Evolutionary conservation across 2,329 filamentous ascomycete genomes (phyloP).

Genomic region (Metarhizium guizhouense): DNA sequence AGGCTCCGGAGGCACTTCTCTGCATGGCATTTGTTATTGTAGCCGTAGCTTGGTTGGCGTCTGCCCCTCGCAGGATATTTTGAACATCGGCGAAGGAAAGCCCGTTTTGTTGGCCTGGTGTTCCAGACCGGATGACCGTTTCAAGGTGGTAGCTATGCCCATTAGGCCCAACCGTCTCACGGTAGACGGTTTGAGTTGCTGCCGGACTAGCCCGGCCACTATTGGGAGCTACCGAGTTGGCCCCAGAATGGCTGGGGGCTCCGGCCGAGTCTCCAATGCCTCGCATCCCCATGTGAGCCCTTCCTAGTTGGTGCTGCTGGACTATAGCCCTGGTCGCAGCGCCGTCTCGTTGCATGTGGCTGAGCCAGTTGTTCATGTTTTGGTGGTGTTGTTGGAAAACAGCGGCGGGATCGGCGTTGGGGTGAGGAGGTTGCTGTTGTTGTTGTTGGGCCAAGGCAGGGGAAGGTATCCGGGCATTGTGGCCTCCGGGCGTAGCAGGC

Average conservation of each 20-base stretch:
- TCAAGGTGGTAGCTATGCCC: constrained; percentile 27
- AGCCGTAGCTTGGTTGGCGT: constrained; percentile 34
- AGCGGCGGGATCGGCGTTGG: constrained; percentile 20
- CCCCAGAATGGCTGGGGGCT: constrained; percentile 7
- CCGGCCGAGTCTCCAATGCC: constrained; percentile 27
- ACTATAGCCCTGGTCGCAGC: constrained; percentile 30
- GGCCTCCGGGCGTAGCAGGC: constrained; percentile 16
- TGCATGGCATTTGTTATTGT: constrained; percentile 43
- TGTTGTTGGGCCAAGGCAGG: constrained; percentile 11
- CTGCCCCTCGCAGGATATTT: constrained; percentile 35
- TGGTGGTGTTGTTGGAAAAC: constrained; percentile 31
- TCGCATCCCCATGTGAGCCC: constrained; percentile 30
- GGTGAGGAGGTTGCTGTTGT: not conserved
- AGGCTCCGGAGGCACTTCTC: constrained; percentile 38
- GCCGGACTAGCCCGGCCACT: constrained; percentile 15
- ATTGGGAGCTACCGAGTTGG: constrained; percentile 14
- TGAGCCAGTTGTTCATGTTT: constrained; percentile 35
- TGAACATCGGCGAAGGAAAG: constrained; percentile 36
- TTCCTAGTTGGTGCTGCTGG: constrained; percentile 33
- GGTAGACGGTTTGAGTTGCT: constrained; percentile 20
- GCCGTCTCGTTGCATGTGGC: constrained; percentile 38
- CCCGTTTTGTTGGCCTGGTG: constrained; percentile 14
- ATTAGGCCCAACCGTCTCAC: constrained; percentile 23
- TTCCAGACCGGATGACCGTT: constrained; percentile 18
- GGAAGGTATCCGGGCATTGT: constrained; percentile 22